Conservation (phyloP, 129 eudicot genomes). For the Helianthus annuus region DNA sequence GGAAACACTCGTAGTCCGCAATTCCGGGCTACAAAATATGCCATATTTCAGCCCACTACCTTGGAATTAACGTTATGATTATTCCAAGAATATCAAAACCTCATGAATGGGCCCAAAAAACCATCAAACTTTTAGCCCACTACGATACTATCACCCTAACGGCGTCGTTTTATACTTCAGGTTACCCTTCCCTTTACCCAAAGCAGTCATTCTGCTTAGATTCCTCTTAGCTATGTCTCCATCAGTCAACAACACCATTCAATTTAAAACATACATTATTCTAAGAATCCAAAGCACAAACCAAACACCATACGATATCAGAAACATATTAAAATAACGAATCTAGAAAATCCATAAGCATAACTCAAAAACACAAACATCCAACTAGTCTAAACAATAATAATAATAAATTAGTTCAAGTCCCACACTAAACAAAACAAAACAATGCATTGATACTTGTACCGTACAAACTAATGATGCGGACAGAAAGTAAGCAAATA, state of each 20-base stretch:
- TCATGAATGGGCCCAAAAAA: background rate
- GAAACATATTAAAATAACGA: background rate
- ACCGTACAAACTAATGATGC: slow-evolving; percentile 49
- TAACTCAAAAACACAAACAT: slow-evolving; percentile 16
- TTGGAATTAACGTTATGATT: too few relatives aligned
- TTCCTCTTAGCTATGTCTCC: background rate
- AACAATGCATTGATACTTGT: background rate
- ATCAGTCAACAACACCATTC: background rate
- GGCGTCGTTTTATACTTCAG: too few relatives aligned
- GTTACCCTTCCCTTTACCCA: too few relatives aligned
- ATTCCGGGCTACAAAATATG: too few relatives aligned
- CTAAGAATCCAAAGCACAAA: slow-evolving; percentile 21
- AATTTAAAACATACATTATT: background rate
- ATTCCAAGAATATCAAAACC: background rate
- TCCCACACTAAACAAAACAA: background rate
- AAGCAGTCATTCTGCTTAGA: slow-evolving; percentile 6
- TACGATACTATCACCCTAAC: background rate
- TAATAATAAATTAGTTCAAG: background rate
- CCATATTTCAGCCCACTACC: too few relatives aligned
- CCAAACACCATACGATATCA: background rate
- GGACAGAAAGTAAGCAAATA: slow-evolving; percentile 89
- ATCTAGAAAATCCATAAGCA: slow-evolving; percentile 21
- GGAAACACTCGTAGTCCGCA: too few relatives aligned
- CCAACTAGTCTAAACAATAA: background rate
- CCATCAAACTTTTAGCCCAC: background rate